A percentile compares a stretch with the other conserved stretches of the same genome.
These are phyloP conservation scores for Camelina sativa DNA, from an alignment of 345 rosid species.

Conservation along the genomic window DNA sequence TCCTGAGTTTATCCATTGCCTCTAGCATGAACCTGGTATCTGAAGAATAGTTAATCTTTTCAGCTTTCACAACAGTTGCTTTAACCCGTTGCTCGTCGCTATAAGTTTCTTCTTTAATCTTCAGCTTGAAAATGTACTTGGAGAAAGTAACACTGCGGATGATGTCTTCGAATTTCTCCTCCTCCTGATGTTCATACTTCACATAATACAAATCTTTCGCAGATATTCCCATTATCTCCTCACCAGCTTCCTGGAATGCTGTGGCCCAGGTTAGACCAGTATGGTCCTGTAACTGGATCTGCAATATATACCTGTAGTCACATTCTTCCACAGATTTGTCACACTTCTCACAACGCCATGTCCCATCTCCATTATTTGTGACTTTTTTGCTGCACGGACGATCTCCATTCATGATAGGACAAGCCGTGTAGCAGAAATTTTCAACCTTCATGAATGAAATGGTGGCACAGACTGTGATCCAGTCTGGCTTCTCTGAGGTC, in stretches of 20 bases:
- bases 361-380: constrained; percentile 89
- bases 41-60: constrained; percentile 61
- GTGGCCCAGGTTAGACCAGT: constrained; percentile 89
- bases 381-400: constrained; percentile 87
- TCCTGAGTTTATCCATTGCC: constrained; percentile 56
- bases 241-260: constrained; percentile 86
- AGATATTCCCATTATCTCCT: constrained; percentile 85
- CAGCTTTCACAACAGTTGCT: constrained; percentile 78
- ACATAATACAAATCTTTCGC: constrained; percentile 74
- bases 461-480: constrained; percentile 75
- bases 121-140: constrained; percentile 77
- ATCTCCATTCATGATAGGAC: constrained; percentile 83
- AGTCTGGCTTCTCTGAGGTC: constrained; percentile 93
- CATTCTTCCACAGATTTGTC: constrained; percentile 74
- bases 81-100: constrained; percentile 92
- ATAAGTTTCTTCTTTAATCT: constrained; percentile 86
- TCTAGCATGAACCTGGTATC: constrained; percentile 70
- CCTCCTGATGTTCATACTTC: constrained; percentile 65
- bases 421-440: constrained; percentile 92
- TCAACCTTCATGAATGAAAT: constrained; percentile 69
- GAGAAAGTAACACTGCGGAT: constrained; percentile 67
- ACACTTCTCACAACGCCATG: constrained; percentile 88
- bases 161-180: constrained; percentile 72
- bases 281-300: constrained; percentile 91
- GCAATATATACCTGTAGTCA: constrained; percentile 81